These are phyloP conservation scores for Beauveria pseudobassiana DNA, from an alignment of 2,329 filamentous ascomycete genomes.

Conservation along the genomic window DNA sequence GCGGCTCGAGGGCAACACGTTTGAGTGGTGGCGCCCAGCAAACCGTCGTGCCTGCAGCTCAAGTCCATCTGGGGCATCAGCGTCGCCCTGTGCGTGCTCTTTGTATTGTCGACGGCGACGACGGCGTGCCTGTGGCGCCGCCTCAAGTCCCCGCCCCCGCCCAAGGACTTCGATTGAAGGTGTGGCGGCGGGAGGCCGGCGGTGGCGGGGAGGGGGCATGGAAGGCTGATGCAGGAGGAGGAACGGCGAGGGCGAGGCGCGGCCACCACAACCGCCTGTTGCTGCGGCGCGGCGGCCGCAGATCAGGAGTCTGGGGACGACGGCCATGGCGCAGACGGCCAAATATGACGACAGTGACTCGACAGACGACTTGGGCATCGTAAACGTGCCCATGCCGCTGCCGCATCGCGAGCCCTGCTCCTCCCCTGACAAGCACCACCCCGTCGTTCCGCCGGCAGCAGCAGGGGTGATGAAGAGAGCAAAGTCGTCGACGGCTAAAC, in stretches of 20 bases:
- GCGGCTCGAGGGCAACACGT: conserved; percentile 22
- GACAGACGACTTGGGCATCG: conserved; percentile 22
- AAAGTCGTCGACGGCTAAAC: background rate
- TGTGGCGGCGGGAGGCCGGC: conserved; percentile 34
- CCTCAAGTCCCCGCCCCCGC: conserved; percentile 33
- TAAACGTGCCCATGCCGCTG: conserved; percentile 15
- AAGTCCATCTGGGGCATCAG: conserved; percentile 83
- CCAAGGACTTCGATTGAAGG: conserved; percentile 46
- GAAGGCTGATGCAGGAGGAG: background rate
- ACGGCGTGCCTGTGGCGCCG: conserved; percentile 56
- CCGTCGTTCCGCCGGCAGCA: conserved; percentile 20
- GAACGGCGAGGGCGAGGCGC: background rate
- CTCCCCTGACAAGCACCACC: background rate
- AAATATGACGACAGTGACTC: conserved; percentile 23
- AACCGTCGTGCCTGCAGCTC: conserved; percentile 69
- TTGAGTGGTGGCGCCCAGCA: conserved; percentile 44
- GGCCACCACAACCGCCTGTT: background rate
- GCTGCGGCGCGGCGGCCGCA: conserved; percentile 1
- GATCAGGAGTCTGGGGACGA: conserved; percentile 30
- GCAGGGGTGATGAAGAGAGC: conserved; percentile 15
- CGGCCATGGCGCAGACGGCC: conserved; percentile 28
- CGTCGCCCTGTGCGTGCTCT: conserved; percentile 69
- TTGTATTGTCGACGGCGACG: conserved; percentile 54
- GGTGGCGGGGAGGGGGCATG: conserved; percentile 12
- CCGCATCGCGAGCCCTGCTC: conserved; percentile 18